A percentile compares a stretch with the other conserved stretches of the same genome.
Conservation (phyloP, 768 basidiomycete genomes). For the Termitomyces heimii region DNA sequence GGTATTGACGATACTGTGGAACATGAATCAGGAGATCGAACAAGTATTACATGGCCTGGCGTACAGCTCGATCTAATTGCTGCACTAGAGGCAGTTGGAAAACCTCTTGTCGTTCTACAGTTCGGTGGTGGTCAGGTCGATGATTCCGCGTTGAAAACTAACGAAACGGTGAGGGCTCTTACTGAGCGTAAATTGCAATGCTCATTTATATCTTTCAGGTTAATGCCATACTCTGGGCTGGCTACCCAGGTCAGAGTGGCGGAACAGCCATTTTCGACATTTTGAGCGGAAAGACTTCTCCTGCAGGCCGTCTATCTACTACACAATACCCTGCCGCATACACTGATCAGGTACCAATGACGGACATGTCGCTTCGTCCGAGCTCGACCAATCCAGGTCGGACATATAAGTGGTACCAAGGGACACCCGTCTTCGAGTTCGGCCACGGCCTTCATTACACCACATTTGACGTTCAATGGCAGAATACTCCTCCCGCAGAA, state of each 20-base stretch:
- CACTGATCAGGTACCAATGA: slow-evolving; percentile 44
- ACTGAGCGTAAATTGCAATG: neutral
- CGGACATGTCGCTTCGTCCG: slow-evolving; percentile 51
- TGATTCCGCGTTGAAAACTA: slow-evolving; percentile 37
- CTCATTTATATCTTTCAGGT: slow-evolving; percentile 26
- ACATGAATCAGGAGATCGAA: slow-evolving; percentile 40
- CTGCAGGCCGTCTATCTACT: slow-evolving; percentile 47
- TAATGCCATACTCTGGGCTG: slow-evolving; percentile 50
- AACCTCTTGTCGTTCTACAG: slow-evolving; percentile 48
- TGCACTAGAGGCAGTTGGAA: slow-evolving; percentile 38
- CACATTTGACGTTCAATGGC: slow-evolving; percentile 38
- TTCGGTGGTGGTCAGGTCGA: slow-evolving; percentile 57
- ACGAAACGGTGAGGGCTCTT: slow-evolving; percentile 25
- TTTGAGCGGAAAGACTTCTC: slow-evolving; percentile 42
- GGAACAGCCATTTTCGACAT: slow-evolving; percentile 50
- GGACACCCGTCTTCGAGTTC: slow-evolving; percentile 45
- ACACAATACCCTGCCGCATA: slow-evolving; percentile 51
- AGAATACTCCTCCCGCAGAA: slow-evolving; percentile 21
- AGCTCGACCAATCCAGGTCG: slow-evolving; percentile 43
- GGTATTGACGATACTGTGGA: slow-evolving; percentile 49
- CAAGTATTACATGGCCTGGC: slow-evolving; percentile 47
- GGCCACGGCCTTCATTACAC: slow-evolving; percentile 53
- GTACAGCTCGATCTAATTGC: slow-evolving; percentile 45
- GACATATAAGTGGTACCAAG: slow-evolving; percentile 55
- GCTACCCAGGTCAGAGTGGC: slow-evolving; percentile 52